Base-by-base conservation (phyloP, 2,329 filamentous ascomycete genomes). In the Trichoderma sp. region DNA sequence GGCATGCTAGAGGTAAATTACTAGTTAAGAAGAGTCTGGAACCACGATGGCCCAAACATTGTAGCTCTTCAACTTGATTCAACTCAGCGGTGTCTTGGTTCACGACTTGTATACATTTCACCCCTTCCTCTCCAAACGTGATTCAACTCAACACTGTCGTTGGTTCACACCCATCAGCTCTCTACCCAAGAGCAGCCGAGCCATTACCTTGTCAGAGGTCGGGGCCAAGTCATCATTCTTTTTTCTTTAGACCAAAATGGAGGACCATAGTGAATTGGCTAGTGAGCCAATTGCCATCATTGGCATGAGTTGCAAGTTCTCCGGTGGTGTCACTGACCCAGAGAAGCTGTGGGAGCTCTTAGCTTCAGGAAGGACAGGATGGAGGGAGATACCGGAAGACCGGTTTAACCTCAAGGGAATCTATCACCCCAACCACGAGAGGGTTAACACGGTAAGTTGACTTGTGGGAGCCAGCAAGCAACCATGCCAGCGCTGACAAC, bases 341-440 rank as follows among this genome's bases (percentile, higher is more conserved):
- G 72, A 71, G 12, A 56, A 39, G 19, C 67, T 73, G 2, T 73
- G 72, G 72, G 64, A 70, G 6, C 58, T 73, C 17, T 50, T 72
- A 13, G 57, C 52, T 35, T 32, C 68, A 7, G 71, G 71, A 15
- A 68, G 69, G 35, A 69, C 69, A 53, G 45, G 70, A 8, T 69
- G 66, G 57, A 54, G 37, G n/a, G 61, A 68, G 35, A 70, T 72
- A 22, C 34, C 68, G 1, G 22, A 19, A n/a, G 67, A 69, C 15
- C 70, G 73, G 13, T 73, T 74, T 59, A 70, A 70, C 27, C 52
- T 66, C 19, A 61, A 69, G 10, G 70, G 69, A 25, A 71, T 71
- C 59, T 73, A 73, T 52, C 68, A 74, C 54, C 61, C 65, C 29
- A 67, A 73, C 68, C 69, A 70, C 9, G 67, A 78, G 39, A 69